A percentile compares a stretch with the other conserved stretches of the same genome.
Conservation (phyloP, 305 asterid genomes). For the Fraxinus floribunda region DNA sequence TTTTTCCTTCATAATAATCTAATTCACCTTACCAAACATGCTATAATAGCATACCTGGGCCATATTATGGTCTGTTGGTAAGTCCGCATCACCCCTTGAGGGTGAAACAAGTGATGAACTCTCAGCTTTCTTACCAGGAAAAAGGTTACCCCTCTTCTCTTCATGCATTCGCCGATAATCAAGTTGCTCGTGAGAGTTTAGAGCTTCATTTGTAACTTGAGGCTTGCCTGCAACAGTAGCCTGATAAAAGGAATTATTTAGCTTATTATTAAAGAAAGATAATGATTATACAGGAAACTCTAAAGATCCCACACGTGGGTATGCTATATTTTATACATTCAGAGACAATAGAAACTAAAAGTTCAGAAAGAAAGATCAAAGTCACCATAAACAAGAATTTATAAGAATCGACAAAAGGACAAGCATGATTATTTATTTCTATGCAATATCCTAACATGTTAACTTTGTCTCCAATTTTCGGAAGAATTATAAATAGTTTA, state of each 20-base stretch:
- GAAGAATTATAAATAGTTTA: neutral
- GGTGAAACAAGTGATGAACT: conserved; percentile 30
- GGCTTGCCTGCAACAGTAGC: conserved; percentile 33
- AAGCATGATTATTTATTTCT: conserved; percentile 6
- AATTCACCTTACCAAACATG: neutral
- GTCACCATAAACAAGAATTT: neutral
- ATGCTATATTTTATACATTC: neutral
- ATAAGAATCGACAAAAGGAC: neutral
- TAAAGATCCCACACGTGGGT: conserved; percentile 6
- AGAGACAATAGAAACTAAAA: neutral
- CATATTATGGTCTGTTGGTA: conserved; percentile 52
- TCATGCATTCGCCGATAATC: conserved; percentile 28
- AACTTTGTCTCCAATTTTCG: neutral
- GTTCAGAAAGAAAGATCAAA: neutral
- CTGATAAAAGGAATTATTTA: conserved; percentile 32
- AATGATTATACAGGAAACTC: neutral
- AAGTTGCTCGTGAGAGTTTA: conserved; percentile 24
- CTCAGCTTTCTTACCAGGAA: conserved; percentile 43
- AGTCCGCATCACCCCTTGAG: conserved; percentile 39
- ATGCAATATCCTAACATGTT: neutral
- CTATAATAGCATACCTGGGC: conserved; percentile 49
- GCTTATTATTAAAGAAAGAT: conserved; percentile 15
- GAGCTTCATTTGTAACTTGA: conserved; percentile 31
- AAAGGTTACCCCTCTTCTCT: conserved; percentile 22
- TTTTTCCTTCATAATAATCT: neutral